Percentiles rank a stretch among this genome's conserved stretches.
These are phyloP conservation scores for Solanum pinnatisectum DNA, from an alignment of 257 asterid genomes.

Conservation along the genomic window DNA sequence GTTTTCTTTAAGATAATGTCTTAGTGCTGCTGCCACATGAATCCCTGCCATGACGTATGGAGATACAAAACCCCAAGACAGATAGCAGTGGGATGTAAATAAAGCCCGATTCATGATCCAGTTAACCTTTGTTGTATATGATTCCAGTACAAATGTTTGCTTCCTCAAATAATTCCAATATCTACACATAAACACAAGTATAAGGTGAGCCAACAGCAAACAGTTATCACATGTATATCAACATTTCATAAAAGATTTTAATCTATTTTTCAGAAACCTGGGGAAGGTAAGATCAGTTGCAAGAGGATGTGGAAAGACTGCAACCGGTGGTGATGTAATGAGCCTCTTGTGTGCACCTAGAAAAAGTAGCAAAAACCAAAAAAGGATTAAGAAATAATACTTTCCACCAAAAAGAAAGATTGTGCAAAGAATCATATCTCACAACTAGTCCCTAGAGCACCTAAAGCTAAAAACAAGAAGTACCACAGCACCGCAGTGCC, in stretches of 20 bases:
- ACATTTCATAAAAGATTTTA: background rate
- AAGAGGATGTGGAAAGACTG: conserved; percentile 98
- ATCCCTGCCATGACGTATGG: conserved; percentile 75
- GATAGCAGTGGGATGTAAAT: conserved; percentile 80
- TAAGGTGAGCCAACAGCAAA: background rate
- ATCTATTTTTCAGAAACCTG: conserved; percentile 39
- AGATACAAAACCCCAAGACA: conserved; percentile 89
- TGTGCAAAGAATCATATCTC: background rate
- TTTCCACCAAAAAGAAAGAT: background rate
- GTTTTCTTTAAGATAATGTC: conserved; percentile 43
- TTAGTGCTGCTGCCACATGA: conserved; percentile 68
- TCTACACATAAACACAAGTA: conserved; percentile 29
- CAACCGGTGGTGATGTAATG: conserved; percentile 92
- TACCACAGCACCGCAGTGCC: background rate
- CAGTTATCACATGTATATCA: background rate
- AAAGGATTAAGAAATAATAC: background rate
- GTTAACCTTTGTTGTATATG: conserved; percentile 74
- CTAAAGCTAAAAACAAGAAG: background rate
- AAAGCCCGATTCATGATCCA: conserved; percentile 94
- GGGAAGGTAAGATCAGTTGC: conserved; percentile 91
- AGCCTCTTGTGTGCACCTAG: conserved; percentile 85
- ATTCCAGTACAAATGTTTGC: conserved; percentile 95
- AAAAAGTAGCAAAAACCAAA: conserved; percentile 21
- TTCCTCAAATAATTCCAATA: conserved; percentile 98
- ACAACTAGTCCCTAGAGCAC: background rate